Evolutionary conservation across 2,329 filamentous ascomycete species (phyloP).

Genomic region (Dissoconium aciculare): DNA sequence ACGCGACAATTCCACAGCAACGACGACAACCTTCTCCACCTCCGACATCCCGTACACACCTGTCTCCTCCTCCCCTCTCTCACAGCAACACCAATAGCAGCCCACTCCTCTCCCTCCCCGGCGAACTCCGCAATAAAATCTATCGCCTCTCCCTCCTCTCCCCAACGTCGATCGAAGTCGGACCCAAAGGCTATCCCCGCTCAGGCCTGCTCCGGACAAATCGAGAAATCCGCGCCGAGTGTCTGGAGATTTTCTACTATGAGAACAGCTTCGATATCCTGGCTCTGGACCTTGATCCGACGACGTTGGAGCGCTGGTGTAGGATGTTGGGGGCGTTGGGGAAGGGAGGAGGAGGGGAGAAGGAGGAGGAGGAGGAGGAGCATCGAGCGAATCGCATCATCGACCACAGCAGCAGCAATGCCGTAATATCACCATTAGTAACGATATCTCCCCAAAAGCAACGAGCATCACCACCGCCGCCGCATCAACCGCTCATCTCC

Average conservation of each 20-base stretch:
- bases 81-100: constrained; percentile 4
- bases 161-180: not conserved
- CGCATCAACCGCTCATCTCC: no score
- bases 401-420: constrained; percentile 1
- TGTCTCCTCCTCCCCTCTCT: no score
- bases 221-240: constrained; percentile 3
- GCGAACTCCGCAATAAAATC: constrained; percentile 9
- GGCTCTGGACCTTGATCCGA: not conserved
- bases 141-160: constrained; percentile 5
- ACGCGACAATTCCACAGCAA: no score
- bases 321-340: not conserved
- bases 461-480: no score
- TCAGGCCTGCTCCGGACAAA: not conserved
- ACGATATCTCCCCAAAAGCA: no score
- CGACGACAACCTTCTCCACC: no score
- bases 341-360: no score
- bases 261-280: constrained; percentile 5
- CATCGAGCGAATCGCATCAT: not conserved
- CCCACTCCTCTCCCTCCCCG: constrained; percentile 6
- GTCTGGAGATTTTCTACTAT: constrained; percentile 6
- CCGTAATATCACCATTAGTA: no score
- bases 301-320: not conserved
- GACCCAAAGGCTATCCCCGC: constrained; percentile 1
- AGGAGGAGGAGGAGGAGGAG: constrained; percentile 1
- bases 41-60: no score